Percentiles rank a stretch among this genome's conserved stretches.
Conservation (phyloP, 1,139 yeast genomes). For the Candida gigantensis region DNA sequence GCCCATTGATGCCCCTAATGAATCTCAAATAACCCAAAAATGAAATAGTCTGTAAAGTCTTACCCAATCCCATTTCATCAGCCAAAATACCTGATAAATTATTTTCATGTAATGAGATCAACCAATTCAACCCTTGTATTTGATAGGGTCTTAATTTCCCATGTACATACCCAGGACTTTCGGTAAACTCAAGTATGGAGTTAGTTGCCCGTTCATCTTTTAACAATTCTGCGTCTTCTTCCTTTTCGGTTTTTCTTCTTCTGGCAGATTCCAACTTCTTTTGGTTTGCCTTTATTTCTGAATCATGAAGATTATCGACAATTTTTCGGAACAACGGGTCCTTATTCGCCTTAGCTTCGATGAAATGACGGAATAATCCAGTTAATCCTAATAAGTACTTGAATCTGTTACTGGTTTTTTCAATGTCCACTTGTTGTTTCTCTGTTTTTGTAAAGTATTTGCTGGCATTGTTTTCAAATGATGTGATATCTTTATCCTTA, state of each 20-base stretch:
- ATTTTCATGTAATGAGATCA: conserved; percentile 79
- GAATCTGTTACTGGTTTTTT: conserved; percentile 61
- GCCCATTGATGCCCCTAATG: conserved; percentile 61
- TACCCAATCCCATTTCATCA: conserved; percentile 98
- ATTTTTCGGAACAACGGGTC: conserved; percentile 58
- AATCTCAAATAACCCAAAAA: conserved; percentile 73
- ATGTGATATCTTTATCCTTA: conserved; percentile 11
- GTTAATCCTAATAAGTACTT: conserved; percentile 67
- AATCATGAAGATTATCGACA: conserved; percentile 39
- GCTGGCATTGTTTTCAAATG: conserved; percentile 18
- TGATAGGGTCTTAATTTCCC: conserved; percentile 80
- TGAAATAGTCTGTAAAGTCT: conserved; percentile 90
- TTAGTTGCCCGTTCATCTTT: conserved; percentile 52
- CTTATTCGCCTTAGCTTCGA: conserved; percentile 63
- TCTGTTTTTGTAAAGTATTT: conserved; percentile 51
- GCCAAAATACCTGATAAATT: conserved; percentile 90
- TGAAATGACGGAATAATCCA: conserved; percentile 66
- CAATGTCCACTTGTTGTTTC: conserved; percentile 50
- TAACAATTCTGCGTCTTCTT: conserved; percentile 68
- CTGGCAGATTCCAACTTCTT: conserved; percentile 26
- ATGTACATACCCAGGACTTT: conserved; percentile 63
- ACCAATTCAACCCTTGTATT: conserved; percentile 92
- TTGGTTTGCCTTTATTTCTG: conserved; percentile 20
- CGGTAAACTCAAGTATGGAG: conserved; percentile 56
- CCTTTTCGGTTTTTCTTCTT: conserved; percentile 64